These are phyloP conservation scores for Jacaranda mimosifolia DNA, from an alignment of 257 asterid species.

Conservation along the genomic window DNA sequence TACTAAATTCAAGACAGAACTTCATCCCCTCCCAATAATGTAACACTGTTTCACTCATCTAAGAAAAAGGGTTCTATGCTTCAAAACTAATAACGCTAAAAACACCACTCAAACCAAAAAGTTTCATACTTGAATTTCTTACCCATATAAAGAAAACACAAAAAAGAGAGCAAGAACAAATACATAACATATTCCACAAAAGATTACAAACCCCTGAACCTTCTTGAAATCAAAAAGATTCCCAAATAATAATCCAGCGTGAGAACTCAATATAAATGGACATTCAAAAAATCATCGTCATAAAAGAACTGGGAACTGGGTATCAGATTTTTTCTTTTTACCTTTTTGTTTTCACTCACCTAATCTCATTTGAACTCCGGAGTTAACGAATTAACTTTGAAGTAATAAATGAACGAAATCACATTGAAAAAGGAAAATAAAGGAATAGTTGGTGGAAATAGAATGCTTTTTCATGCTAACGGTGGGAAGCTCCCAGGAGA, in stretches of 20 bases:
- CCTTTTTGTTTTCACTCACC: constrained; percentile 2
- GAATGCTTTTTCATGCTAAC: background rate
- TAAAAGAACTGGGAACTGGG: constrained; percentile 10
- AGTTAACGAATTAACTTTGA: background rate
- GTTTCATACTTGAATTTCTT: background rate
- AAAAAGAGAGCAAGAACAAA: background rate
- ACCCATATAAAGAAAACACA: background rate
- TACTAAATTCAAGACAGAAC: constrained; percentile 20
- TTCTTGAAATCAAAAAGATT: background rate
- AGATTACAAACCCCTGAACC: constrained; percentile 13
- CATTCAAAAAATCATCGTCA: constrained; percentile 2
- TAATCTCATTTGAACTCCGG: background rate
- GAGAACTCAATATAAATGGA: background rate
- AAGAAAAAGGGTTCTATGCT: background rate
- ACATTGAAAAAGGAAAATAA: background rate
- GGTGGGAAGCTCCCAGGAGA: background rate
- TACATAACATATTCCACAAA: background rate
- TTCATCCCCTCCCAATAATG: background rate
- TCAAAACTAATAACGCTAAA: constrained; percentile 10
- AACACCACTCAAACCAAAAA: background rate
- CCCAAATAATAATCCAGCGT: constrained; percentile 6
- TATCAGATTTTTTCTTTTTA: background rate
- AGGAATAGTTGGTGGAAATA: background rate
- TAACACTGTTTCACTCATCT: background rate
- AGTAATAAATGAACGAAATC: background rate